A percentile compares a stretch with the other conserved stretches of the same genome.
Evolutionary conservation across 192 early-diverging fungal genomes (phyloP).

Genomic region (Phlyctochytrium arcticum): DNA sequence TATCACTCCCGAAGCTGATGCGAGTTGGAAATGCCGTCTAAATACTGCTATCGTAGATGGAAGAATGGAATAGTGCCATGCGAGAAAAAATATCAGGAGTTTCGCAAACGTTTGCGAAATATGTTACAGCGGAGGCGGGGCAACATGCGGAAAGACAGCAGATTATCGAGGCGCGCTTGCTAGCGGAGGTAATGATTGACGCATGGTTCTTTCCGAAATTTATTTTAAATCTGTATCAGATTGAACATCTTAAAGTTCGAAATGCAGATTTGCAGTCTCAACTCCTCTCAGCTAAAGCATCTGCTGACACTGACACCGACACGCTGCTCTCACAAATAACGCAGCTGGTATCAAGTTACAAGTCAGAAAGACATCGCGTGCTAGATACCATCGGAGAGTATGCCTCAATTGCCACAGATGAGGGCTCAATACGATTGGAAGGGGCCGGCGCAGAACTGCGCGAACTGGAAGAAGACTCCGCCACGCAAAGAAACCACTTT

Average conservation of each 20-base stretch:
- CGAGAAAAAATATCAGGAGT: neutral
- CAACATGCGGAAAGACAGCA: neutral
- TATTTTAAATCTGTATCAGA: constrained; percentile 8
- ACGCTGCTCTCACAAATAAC: constrained; percentile 22
- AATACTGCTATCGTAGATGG: constrained; percentile 8
- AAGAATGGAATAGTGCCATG: constrained; percentile 13
- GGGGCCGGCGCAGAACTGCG: too few species aligned
- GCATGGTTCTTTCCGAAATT: neutral
- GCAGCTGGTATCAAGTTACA: constrained; percentile 22
- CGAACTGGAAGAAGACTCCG: too few species aligned
- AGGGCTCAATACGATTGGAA: too few species aligned
- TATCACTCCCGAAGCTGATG: neutral
- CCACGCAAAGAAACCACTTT: too few species aligned
- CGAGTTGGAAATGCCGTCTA: too few species aligned
- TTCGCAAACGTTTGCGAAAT: neutral
- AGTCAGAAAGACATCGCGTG: too few species aligned
- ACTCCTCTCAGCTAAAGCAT: constrained; percentile 5
- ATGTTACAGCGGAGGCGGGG: neutral
- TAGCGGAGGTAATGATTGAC: constrained; percentile 5
- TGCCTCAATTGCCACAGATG: too few species aligned
- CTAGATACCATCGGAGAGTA: too few species aligned
- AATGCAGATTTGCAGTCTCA: constrained; percentile 21
- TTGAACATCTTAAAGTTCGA: constrained; percentile 23
- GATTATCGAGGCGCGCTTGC: neutral
- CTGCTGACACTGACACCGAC: constrained; percentile 1